Evolutionary conservation across 257 asterid species (phyloP).

Genomic region (Jaltomata sinuosa): DNA sequence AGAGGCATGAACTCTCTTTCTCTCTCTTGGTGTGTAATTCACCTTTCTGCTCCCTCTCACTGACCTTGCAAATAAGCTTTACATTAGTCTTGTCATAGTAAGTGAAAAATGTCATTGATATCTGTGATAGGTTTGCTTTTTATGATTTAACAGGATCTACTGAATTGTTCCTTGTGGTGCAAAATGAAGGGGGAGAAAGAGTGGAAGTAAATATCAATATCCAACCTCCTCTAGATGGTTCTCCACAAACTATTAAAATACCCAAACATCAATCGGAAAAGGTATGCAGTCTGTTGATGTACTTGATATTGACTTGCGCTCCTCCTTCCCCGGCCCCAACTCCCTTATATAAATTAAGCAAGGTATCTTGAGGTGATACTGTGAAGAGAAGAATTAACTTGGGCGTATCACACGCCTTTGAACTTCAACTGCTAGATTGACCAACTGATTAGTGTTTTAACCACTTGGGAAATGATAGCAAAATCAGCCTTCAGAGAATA

Average conservation of each 20-base stretch:
- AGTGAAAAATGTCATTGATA: background rate
- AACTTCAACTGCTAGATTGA: background rate
- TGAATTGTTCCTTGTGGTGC: conserved; percentile 31
- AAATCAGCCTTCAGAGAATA: background rate
- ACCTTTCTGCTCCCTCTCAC: background rate
- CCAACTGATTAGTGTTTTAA: background rate
- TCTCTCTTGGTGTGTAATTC: background rate
- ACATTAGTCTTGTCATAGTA: background rate
- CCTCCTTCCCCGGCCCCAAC: background rate
- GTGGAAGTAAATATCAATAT: conserved; percentile 30
- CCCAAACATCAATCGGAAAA: conserved; percentile 24
- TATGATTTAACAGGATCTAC: conserved; percentile 32
- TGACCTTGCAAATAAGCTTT: background rate
- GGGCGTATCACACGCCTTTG: background rate
- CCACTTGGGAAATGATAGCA: background rate
- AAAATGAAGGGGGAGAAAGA: conserved; percentile 41
- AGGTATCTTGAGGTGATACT: background rate
- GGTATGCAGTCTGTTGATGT: conserved; percentile 26
- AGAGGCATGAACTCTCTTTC: background rate
- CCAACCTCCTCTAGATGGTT: conserved; percentile 17
- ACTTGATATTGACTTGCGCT: background rate
- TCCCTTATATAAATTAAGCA: background rate
- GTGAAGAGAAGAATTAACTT: background rate
- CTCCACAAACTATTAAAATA: conserved; percentile 22
- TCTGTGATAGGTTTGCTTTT: background rate